phyloP scores from a whole-genome alignment of 2,329 filamentous ascomycete species.

The Sarocladium brachiariae region DNA sequence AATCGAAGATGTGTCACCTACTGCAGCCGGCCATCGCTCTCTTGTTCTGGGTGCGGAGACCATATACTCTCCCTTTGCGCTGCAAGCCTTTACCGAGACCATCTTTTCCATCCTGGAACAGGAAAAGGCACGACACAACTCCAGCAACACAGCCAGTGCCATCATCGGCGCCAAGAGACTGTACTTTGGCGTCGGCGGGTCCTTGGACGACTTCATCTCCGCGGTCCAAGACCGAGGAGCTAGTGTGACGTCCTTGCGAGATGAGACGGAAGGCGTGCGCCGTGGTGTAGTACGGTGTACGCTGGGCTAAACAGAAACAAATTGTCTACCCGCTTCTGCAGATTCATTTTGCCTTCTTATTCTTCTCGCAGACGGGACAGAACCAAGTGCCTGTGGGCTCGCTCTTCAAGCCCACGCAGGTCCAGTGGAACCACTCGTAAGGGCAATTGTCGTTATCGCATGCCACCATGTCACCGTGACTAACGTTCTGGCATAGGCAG shows the following conservation, averaged over 20 bases:
- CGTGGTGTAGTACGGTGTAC: slow-evolving; percentile 51
- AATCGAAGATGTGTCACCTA: slow-evolving; percentile 32
- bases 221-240: slow-evolving; percentile 42
- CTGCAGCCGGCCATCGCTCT: slow-evolving; percentile 21
- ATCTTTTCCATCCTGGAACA: slow-evolving; percentile 51
- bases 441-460: slow-evolving; percentile 79
- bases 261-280: slow-evolving; percentile 55
- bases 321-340: background rate
- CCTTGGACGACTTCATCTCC: slow-evolving; percentile 65
- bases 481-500: slow-evolving; percentile 76
- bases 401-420: slow-evolving; percentile 60
- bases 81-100: slow-evolving; percentile 61
- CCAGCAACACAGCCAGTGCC: slow-evolving; percentile 45
- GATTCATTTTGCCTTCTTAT: slow-evolving; percentile 14
- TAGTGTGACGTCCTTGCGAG: slow-evolving; percentile 42
- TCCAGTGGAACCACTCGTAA: slow-evolving; percentile 87
- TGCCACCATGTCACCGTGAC: slow-evolving; percentile 82
- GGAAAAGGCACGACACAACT: slow-evolving; percentile 23
- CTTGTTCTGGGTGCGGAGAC: slow-evolving; percentile 71
- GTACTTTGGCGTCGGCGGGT: slow-evolving; percentile 81
- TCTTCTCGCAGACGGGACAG: slow-evolving; percentile 55
- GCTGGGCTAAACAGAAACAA: slow-evolving; percentile 20
- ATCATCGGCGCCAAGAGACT: slow-evolving; percentile 71
- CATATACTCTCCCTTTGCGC: slow-evolving; percentile 71
- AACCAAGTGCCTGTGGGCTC: slow-evolving; percentile 64